These are phyloP conservation scores for Serpula lacrymans DNA, from an alignment of 768 basidiomycete species.

Conservation along the genomic window DNA sequence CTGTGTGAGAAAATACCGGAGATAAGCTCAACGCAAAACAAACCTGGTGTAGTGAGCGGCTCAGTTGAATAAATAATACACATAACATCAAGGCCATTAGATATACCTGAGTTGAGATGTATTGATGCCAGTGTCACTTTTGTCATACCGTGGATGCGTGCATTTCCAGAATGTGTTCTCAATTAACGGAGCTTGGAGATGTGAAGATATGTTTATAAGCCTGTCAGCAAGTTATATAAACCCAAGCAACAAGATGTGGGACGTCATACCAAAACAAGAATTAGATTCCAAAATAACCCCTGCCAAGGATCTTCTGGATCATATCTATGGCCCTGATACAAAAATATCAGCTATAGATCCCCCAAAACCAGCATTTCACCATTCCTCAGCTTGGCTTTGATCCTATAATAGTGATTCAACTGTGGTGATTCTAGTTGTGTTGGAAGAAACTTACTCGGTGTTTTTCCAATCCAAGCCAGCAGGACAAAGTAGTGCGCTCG, in stretches of 20 bases:
- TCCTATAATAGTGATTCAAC: no score
- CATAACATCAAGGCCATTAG: constrained; percentile 6
- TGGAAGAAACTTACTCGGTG: constrained; percentile 12
- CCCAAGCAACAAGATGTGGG: neutral
- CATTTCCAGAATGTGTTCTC: constrained; percentile 10
- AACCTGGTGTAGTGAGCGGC: no score
- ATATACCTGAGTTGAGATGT: constrained; percentile 10
- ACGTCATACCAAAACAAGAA: constrained; percentile 17
- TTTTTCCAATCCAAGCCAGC: constrained; percentile 15
- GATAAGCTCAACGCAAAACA: constrained; percentile 16
- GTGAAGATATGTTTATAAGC: no score
- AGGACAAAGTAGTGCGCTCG: constrained; percentile 17
- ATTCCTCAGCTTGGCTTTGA: constrained; percentile 7
- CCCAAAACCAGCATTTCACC: constrained; percentile 6
- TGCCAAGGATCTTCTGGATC: constrained; percentile 15
- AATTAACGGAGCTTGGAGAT: no score
- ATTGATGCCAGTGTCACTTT: constrained; percentile 10
- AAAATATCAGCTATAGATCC: constrained; percentile 17
- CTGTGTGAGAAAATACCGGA: constrained; percentile 15
- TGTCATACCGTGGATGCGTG: constrained; percentile 10
- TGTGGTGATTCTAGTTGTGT: no score
- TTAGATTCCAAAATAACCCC: constrained; percentile 17
- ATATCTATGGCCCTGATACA: constrained; percentile 12
- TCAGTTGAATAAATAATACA: constrained; percentile 9
- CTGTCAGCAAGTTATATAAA: no score